phyloP scores from a whole-genome alignment of 768 basidiomycete genomes.

The Lactifluus subvellereus region DNA sequence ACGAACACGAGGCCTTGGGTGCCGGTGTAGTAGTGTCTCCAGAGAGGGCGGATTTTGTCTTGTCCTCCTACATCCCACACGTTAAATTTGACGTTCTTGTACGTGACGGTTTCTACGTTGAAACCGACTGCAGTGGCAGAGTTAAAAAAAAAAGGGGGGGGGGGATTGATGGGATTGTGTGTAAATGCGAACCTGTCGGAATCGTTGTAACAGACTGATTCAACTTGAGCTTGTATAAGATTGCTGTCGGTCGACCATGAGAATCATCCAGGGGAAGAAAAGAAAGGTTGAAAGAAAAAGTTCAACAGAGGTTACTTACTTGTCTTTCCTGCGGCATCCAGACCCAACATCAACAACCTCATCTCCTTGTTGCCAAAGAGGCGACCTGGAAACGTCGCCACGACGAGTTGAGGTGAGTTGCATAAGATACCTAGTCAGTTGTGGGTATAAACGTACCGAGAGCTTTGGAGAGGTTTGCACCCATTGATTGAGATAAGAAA shows the following conservation, averaged over 20 bases:
- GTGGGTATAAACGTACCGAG: constrained; percentile 44
- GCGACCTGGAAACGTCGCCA: constrained; percentile 52
- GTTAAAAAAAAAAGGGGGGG: background rate
- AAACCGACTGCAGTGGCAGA: constrained; percentile 68
- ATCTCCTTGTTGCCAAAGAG: constrained; percentile 99
- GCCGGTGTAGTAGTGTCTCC: constrained; percentile 99
- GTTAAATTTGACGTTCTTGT: constrained; percentile 96
- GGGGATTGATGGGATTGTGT: background rate
- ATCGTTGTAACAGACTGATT: constrained; percentile 99
- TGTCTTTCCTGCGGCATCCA: constrained; percentile 98
- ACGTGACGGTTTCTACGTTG: constrained; percentile 98
- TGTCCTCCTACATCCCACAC: constrained; percentile 99
- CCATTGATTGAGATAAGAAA: constrained; percentile 50
- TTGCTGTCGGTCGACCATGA: constrained; percentile 50
- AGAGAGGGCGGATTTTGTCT: constrained; percentile 97
- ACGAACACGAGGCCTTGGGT: constrained; percentile 98
- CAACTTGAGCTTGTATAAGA: constrained; percentile 97
- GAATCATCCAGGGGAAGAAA: background rate
- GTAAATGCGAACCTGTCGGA: constrained; percentile 66
- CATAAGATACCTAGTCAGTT: constrained; percentile 1
- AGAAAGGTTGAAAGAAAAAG: constrained; percentile 13
- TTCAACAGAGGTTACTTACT: constrained; percentile 48
- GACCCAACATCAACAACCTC: constrained; percentile 92
- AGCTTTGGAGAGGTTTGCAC: constrained; percentile 82
- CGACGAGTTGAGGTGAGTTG: constrained; percentile 5